Percentiles rank a stretch among this genome's conserved stretches.
phyloP scores from a whole-genome alignment of 495 filamentous ascomycete genomes.

The Penicillium longicatenatum region DNA sequence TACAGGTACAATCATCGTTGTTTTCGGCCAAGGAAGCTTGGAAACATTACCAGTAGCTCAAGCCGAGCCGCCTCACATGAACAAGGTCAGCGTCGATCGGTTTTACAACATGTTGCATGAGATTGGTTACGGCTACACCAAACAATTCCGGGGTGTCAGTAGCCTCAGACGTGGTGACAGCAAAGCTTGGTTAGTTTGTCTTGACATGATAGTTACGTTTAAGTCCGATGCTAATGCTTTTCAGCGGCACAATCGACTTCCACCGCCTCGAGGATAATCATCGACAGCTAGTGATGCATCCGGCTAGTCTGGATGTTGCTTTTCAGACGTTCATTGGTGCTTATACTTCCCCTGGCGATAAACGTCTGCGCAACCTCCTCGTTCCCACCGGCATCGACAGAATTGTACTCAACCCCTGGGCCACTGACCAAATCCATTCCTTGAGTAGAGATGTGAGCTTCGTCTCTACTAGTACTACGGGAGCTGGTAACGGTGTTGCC shows the following conservation, averaged over 20 bases:
- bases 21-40: no score
- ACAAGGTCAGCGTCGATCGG: no score
- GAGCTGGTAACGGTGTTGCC: not conserved
- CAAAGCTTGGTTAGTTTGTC: no score
- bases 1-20: no score
- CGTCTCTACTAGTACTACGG: not conserved
- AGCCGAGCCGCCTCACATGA: no score
- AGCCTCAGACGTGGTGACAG: no score
- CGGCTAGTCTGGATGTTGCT: slow-evolving; percentile 1
- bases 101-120: no score
- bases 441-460: not conserved
- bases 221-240: not conserved
- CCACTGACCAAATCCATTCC: not conserved
- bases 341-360: not conserved
- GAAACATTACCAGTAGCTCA: no score
- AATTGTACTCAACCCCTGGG: not conserved
- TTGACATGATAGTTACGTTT: no score
- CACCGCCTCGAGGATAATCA: not conserved
- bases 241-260: no score
- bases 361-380: not conserved
- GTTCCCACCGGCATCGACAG: not conserved
- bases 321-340: not conserved
- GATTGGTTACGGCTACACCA: no score
- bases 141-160: no score
- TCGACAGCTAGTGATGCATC: not conserved